phyloP scores from a whole-genome alignment of 169 alveolate species.

The Plasmodium vivax region DNA sequence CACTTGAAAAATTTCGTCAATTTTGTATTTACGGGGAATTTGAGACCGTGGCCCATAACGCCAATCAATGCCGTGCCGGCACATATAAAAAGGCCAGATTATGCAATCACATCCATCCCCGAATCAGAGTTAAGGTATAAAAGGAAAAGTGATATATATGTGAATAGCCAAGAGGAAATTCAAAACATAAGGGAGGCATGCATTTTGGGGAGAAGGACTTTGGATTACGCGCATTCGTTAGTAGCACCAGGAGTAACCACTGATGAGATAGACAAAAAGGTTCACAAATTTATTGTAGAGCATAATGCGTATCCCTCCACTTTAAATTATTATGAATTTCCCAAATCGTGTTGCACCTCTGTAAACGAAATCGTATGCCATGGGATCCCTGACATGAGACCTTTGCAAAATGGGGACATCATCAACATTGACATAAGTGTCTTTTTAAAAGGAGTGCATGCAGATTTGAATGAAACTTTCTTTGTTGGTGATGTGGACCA shows the following conservation, averaged over 20 bases:
- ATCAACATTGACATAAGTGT: slow-evolving; percentile 96
- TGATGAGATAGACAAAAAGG: slow-evolving; percentile 95
- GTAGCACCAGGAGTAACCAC: slow-evolving; percentile 96
- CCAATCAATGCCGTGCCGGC: slow-evolving; percentile 93
- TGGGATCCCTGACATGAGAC: slow-evolving; percentile 98
- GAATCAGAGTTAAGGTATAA: slow-evolving; percentile 88
- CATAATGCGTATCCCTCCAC: slow-evolving; percentile 99
- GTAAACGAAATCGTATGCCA: slow-evolving; percentile 99
- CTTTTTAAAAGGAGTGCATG: slow-evolving; percentile 95
- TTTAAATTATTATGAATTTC: slow-evolving; percentile 95
- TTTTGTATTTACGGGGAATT: slow-evolving; percentile 91
- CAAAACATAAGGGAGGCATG: slow-evolving; percentile 90
- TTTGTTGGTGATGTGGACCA: slow-evolving; percentile 95
- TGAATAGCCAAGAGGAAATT: slow-evolving; percentile 35
- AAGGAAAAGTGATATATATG: slow-evolving; percentile 70
- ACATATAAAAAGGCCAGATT: slow-evolving; percentile 96
- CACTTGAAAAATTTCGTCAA: slow-evolving; percentile 81
- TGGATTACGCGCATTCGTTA: slow-evolving; percentile 94
- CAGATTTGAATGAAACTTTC: slow-evolving; percentile 97
- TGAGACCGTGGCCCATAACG: slow-evolving; percentile 95
- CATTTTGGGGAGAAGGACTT: slow-evolving; percentile 93
- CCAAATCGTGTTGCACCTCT: slow-evolving; percentile 97
- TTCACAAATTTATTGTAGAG: slow-evolving; percentile 93
- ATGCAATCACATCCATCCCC: slow-evolving; percentile 95
- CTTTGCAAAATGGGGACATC: slow-evolving; percentile 95